A percentile compares a stretch with the other conserved stretches of the same genome.
phyloP scores from a whole-genome alignment of 2,329 filamentous ascomycete species.

The Cladosporium phlei region DNA sequence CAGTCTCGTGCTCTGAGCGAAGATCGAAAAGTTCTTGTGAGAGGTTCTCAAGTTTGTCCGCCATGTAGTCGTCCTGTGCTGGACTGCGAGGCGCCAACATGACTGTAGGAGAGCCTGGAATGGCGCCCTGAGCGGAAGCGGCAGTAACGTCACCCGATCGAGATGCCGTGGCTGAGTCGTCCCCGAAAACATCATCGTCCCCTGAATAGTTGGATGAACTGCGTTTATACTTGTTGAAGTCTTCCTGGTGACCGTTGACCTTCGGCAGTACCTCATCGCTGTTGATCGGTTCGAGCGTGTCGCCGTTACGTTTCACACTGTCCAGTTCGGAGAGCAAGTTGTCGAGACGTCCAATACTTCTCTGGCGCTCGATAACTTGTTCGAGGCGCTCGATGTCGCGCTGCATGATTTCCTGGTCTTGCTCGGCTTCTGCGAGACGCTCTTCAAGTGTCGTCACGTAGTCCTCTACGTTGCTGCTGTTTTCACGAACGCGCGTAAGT shows the following conservation, averaged over 20 bases:
- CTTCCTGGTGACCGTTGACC: slow-evolving; percentile 21
- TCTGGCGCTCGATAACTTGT: slow-evolving; percentile 89
- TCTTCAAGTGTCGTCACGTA: slow-evolving; percentile 97
- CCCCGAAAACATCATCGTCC: slow-evolving; percentile 6
- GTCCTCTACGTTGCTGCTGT: slow-evolving; percentile 84
- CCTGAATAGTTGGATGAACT: background rate
- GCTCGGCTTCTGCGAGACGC: slow-evolving; percentile 88
- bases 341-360: slow-evolving; percentile 90
- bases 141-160: background rate
- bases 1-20: slow-evolving; percentile 82
- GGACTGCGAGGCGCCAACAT: slow-evolving; percentile 52
- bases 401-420: slow-evolving; percentile 94
- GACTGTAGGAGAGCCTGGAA: background rate
- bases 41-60: slow-evolving; percentile 86
- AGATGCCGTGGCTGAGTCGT: background rate
- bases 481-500: slow-evolving; percentile 79
- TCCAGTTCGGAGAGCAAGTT: slow-evolving; percentile 89
- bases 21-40: slow-evolving; percentile 89
- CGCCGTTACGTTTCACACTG: slow-evolving; percentile 31
- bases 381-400: slow-evolving; percentile 91
- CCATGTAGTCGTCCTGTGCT: slow-evolving; percentile 78
- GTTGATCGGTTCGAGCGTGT: slow-evolving; percentile 25
- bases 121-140: background rate
- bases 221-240: slow-evolving; percentile 26
- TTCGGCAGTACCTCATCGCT: background rate